phyloP scores from a whole-genome alignment of 2,329 filamentous ascomycete species.

The Calonectria leucothoes region DNA sequence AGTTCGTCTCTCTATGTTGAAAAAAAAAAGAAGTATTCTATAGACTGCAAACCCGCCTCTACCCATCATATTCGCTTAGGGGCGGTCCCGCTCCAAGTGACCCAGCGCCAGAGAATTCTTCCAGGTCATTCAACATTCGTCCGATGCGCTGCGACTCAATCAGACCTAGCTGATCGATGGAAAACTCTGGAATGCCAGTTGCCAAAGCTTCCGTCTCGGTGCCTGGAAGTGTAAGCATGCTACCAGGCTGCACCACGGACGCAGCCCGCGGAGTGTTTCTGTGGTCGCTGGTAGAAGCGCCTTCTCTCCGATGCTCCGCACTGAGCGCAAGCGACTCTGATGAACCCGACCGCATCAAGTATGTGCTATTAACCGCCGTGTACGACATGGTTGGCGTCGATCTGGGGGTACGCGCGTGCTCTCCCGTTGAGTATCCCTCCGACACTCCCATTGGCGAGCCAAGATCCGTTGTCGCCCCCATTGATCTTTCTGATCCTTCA shows the following conservation, averaged over 20 bases:
- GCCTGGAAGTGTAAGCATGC: conserved; percentile 29
- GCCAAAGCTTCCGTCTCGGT: neutral
- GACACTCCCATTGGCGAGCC: conserved; percentile 7
- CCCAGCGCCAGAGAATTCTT: conserved; percentile 38
- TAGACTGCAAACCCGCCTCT: neutral
- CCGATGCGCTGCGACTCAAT: conserved; percentile 35
- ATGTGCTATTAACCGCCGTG: conserved; percentile 15
- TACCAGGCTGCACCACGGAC: neutral
- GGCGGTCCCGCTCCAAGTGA: conserved; percentile 19
- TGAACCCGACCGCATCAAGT: conserved; percentile 10
- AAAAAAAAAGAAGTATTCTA: neutral
- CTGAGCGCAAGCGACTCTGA: conserved; percentile 4
- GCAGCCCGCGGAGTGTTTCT: neutral
- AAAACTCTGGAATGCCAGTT: neutral
- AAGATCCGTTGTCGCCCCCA: conserved; percentile 10
- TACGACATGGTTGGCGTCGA: conserved; percentile 28
- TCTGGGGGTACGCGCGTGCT: conserved; percentile 10
- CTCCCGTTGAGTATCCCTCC: conserved; percentile 5
- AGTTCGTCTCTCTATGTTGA: neutral
- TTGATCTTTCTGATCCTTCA: conserved; percentile 24
- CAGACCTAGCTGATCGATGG: conserved; percentile 8
- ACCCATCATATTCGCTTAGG: neutral
- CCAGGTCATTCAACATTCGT: conserved; percentile 37
- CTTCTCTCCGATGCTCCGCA: conserved; percentile 14
- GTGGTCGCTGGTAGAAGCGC: conserved; percentile 3